Evolutionary conservation across 495 filamentous ascomycete species (phyloP).

Genomic region (Aspergillus panamensis): DNA sequence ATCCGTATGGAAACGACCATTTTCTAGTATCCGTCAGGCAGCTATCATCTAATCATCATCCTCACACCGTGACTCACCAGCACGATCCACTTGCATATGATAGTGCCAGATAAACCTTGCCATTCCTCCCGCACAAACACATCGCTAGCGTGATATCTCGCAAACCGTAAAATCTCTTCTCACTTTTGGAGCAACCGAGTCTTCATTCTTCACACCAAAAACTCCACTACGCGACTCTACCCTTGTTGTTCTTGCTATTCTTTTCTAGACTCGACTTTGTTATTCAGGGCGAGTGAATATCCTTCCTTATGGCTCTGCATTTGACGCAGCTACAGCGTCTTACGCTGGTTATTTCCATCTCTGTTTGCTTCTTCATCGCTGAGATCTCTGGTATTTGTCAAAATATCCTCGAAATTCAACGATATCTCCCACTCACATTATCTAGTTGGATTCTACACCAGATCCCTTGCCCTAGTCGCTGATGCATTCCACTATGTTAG

Average conservation of each 20-base stretch:
- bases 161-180: not conserved
- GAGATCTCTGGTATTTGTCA: not conserved
- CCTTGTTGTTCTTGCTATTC: not conserved
- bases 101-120: not conserved
- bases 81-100: too few species aligned
- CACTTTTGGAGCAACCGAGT: not conserved
- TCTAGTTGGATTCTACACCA: constrained; percentile 68
- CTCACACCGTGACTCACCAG: not conserved
- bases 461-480: constrained; percentile 82
- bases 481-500: constrained; percentile 91
- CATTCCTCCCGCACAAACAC: not conserved
- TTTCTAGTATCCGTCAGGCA: not conserved
- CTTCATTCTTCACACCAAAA: not conserved
- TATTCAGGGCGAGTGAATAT: not conserved
- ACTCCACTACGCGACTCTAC: not conserved
- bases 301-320: not conserved
- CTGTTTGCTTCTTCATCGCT: not conserved
- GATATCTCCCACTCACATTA: constrained; percentile 4
- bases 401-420: not conserved
- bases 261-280: not conserved
- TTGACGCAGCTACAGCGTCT: not conserved
- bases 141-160: not conserved
- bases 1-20: too few species aligned
- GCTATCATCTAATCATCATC: not conserved
- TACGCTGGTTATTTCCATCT: not conserved